Evolutionary conservation across 2,329 filamentous ascomycete genomes (phyloP).

Genomic region (Botrytis deweyae): DNA sequence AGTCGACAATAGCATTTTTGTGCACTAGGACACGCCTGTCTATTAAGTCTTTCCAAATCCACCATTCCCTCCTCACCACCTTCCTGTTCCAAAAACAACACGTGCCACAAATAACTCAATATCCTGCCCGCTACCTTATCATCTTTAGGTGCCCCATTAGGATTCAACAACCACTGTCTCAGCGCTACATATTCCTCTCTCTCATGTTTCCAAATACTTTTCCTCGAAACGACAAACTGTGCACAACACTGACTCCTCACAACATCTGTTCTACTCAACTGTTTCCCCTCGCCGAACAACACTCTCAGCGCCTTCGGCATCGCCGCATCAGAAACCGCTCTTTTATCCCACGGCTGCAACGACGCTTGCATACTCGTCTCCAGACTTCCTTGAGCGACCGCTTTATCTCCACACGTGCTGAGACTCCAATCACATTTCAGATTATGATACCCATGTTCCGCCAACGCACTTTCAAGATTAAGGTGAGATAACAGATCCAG

Average conservation of each 20-base stretch:
- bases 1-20: conserved; percentile 33
- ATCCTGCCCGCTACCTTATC: conserved; percentile 48
- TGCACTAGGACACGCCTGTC: conserved; percentile 30
- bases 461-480: conserved; percentile 43
- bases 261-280: conserved; percentile 45
- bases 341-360: conserved; percentile 46
- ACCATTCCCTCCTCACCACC: conserved; percentile 8
- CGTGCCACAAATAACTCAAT: conserved; percentile 51
- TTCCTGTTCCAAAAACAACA: conserved; percentile 44
- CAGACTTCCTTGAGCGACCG: conserved; percentile 44
- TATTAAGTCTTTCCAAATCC: conserved; percentile 29
- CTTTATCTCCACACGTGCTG: conserved; percentile 42
- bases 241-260: conserved; percentile 54
- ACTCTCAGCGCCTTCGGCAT: conserved; percentile 40
- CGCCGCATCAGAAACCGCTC: conserved; percentile 42
- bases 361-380: conserved; percentile 43
- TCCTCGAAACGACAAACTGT: conserved; percentile 53
- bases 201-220: conserved; percentile 49
- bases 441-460: conserved; percentile 47
- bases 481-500: conserved; percentile 42
- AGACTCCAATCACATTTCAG: conserved; percentile 51
- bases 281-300: conserved; percentile 43
- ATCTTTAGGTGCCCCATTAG: conserved; percentile 42
- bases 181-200: conserved; percentile 52
- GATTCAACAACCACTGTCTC: conserved; percentile 53